These are phyloP conservation scores for Penicillium psychrofluorescens DNA, from an alignment of 495 filamentous ascomycete genomes.

Conservation along the genomic window DNA sequence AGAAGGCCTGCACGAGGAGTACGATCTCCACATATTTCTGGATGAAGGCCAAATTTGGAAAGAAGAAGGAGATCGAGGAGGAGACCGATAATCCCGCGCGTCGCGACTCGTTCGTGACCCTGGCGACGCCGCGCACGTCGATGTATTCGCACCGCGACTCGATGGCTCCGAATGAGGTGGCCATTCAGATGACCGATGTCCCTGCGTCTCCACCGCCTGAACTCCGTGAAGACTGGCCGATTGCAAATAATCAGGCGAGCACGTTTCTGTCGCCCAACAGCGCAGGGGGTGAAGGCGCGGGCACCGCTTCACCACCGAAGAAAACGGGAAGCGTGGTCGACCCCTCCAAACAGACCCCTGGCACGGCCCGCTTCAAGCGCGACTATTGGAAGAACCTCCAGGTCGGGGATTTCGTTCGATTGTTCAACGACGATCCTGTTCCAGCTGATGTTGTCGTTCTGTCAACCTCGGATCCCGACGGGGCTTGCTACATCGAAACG, in stretches of 20 bases:
- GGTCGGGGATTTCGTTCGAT: slow-evolving; percentile 92
- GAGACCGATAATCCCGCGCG: slow-evolving; percentile 37
- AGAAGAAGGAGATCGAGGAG: slow-evolving; percentile 28
- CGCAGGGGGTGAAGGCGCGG: slow-evolving; percentile 18
- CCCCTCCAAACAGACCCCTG: slow-evolving; percentile 47
- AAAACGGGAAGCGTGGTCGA: slow-evolving; percentile 63
- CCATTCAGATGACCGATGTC: slow-evolving; percentile 93
- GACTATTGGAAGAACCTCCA: slow-evolving; percentile 94
- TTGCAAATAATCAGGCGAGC: slow-evolving; percentile 12
- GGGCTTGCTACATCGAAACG: slow-evolving; percentile 95
- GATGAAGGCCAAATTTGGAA: slow-evolving; percentile 33
- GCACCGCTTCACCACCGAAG: not conserved
- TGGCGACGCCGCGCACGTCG: slow-evolving; percentile 50
- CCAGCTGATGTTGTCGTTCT: slow-evolving; percentile 93
- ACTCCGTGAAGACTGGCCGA: slow-evolving; percentile 30
- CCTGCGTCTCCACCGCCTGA: slow-evolving; percentile 64
- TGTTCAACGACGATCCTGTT: slow-evolving; percentile 94
- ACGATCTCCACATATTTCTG: slow-evolving; percentile 52
- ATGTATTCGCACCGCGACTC: slow-evolving; percentile 56
- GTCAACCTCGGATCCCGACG: slow-evolving; percentile 92
- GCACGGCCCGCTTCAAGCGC: slow-evolving; percentile 73
- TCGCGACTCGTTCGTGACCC: slow-evolving; percentile 61
- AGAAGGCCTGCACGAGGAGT: slow-evolving; percentile 74
- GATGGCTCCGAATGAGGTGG: slow-evolving; percentile 35
- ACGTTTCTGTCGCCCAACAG: slow-evolving; percentile 30